Base-by-base conservation (phyloP, 225 moss, liverwort and hornwort genomes). In the Pleurozium schreberi region DNA sequence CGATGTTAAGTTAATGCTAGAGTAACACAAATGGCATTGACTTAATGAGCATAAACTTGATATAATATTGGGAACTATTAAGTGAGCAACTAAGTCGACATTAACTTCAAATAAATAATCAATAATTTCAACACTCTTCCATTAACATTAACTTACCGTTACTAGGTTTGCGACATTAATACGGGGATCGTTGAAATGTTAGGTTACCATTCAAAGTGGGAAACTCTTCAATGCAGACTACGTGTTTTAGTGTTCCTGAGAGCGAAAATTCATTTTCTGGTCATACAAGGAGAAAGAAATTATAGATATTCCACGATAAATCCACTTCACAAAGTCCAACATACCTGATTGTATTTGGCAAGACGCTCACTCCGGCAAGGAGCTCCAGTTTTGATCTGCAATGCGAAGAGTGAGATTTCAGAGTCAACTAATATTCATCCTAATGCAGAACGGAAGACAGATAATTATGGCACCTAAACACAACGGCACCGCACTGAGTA, bases 351-450 rank as follows among this genome's bases (percentile, higher is more conserved):
- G 91, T 98, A 97, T 83, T 98, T 98, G 43, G 98, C 98, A 61
- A 98, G 95, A 68, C 98, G 95, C 91, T 98, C 98, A 89, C 97
- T 97, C 92, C 98, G 92, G 92, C 98, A 98, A 8, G 98, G 98
- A 75, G 98, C 98, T 89, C 98, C 98, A 69, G 97, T 98, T 89
- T 97, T 98, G 85, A 98, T 98, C 95, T 96, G 96, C 86, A 89
- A 71, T 47, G 68, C 83, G 53, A 57, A 47, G 38, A 75, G 5
- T 28, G 85, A 36, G 55, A 68, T 43, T 49, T 79, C 38, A 64
- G 73, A 64, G 14, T 85, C 53, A 17, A 52, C 42, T 18, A 11
- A 33, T 33, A 23, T 45, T 33, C 75, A 75, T 67, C 52, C 52
- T 42, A 22, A 84, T 11, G 81, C 74, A 87, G 53, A 86, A 69